phyloP scores from a whole-genome alignment of 2,329 filamentous ascomycete species.

The Clonostachys rhizophaga region DNA sequence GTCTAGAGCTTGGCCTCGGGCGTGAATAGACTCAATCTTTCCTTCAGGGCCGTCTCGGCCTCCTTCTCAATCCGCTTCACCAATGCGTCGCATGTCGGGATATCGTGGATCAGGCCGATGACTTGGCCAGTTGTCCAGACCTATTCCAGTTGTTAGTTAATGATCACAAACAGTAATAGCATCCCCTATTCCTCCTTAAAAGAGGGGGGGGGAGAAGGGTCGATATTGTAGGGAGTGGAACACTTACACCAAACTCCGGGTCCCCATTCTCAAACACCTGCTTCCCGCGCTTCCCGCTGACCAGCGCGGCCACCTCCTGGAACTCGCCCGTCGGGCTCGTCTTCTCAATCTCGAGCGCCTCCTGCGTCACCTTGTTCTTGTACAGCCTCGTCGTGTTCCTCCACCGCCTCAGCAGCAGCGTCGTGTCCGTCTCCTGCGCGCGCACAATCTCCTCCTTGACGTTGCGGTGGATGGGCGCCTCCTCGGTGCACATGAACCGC shows the following conservation, averaged over 20 bases:
- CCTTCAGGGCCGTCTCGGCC: constrained; percentile 61
- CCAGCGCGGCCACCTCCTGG: constrained; percentile 76
- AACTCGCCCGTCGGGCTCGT: constrained; percentile 85
- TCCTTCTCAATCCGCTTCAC: constrained; percentile 73
- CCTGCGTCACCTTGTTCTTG: constrained; percentile 80
- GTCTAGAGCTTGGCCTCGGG: constrained; percentile 54
- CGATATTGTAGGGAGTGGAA: neutral
- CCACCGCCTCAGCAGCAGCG: constrained; percentile 84
- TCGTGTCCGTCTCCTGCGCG: constrained; percentile 85
- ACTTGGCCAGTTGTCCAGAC: constrained; percentile 98
- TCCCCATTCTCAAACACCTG: constrained; percentile 93
- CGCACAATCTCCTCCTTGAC: constrained; percentile 92
- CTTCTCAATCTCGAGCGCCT: constrained; percentile 77
- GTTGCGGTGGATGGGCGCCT: constrained; percentile 86
- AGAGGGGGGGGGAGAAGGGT: neutral
- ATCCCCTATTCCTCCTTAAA: neutral
- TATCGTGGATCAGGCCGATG: constrained; percentile 82
- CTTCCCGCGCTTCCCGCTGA: constrained; percentile 85
- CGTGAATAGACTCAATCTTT: constrained; percentile 50
- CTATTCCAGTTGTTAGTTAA: constrained; percentile 32
- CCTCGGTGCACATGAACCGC: constrained; percentile 92
- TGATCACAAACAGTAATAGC: constrained; percentile 4
- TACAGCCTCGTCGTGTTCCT: constrained; percentile 87
- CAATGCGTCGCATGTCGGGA: constrained; percentile 68
- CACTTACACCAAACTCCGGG: constrained; percentile 77